Conservation (phyloP, 2,329 filamentous ascomycete species). For the Clonostachys rhizophaga region DNA sequence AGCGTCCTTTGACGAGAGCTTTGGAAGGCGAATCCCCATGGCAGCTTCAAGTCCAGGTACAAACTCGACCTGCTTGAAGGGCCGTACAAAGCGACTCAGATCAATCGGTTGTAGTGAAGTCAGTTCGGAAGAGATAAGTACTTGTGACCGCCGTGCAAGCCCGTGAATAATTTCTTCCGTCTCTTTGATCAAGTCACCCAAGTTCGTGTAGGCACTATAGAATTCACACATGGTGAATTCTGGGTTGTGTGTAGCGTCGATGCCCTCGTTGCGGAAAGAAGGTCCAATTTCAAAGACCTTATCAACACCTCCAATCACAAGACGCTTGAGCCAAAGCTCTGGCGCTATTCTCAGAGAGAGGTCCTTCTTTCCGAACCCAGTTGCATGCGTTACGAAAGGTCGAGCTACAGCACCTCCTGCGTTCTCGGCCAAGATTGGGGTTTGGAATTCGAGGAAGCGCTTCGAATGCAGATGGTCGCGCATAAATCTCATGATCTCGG, state of each 20-base stretch:
- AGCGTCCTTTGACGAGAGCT: slow-evolving; percentile 52
- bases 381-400: slow-evolving; percentile 77
- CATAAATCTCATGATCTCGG: slow-evolving; percentile 69
- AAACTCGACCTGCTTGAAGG: slow-evolving; percentile 72
- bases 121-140: slow-evolving; percentile 37
- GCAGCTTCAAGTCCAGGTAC: slow-evolving; percentile 70
- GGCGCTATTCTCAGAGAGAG: slow-evolving; percentile 85
- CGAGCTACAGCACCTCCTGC: slow-evolving; percentile 86
- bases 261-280: slow-evolving; percentile 87
- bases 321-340: slow-evolving; percentile 89
- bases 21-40: slow-evolving; percentile 61
- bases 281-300: slow-evolving; percentile 90
- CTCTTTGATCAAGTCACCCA: slow-evolving; percentile 67
- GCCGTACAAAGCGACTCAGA: slow-evolving; percentile 39
- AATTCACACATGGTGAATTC: slow-evolving; percentile 98
- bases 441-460: slow-evolving; percentile 83
- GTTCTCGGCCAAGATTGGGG: slow-evolving; percentile 76
- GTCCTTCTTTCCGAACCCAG: slow-evolving; percentile 67
- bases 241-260: slow-evolving; percentile 90
- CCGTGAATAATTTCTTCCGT: slow-evolving; percentile 68
- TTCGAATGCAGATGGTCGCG: slow-evolving; percentile 67
- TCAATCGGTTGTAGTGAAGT: slow-evolving; percentile 42
- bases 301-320: slow-evolving; percentile 85
- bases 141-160: slow-evolving; percentile 47
- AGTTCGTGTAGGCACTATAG: slow-evolving; percentile 79